Evolutionary conservation across 225 moss, liverwort and hornwort species (phyloP), one percentile per base, ranked within the genome.

Genomic region (Physcomitrellopsis africana): DNA sequence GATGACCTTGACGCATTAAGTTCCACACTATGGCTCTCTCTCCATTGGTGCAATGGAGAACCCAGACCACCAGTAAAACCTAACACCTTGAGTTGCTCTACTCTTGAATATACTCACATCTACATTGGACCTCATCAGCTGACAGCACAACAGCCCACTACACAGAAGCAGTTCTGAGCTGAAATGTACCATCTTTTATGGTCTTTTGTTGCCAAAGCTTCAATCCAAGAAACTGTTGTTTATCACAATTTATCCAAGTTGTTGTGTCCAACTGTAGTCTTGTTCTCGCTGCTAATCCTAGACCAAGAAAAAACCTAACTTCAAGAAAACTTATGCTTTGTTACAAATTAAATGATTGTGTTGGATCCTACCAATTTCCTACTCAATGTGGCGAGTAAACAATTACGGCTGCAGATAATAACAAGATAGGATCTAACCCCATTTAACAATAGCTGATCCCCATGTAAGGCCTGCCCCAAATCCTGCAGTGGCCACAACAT

Each of bases 381-480:
- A 72, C 10, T 68, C 22, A 69, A 81, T 59, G 61, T 52, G 64
- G 32, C 63, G 42, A 73, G 76, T 70, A 70, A 75, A 71, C 66
- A 70, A 77, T 76, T 63, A 46, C 10, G 12, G 2, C 44, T 72
- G 62, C 18, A 56, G 60, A 41, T 51, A 74, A 26, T 73, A 53
- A 67, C 44, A 65, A 71, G 27, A 68, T 24, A 60, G 56, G 44
- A 63, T 43, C 65, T 85, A 97, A 75, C 94, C 92, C 96, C 96
- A 97, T 75, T 89, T 88, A 74, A 97, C 91, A 61, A 97, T 91
- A 17, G 96, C 96, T 78, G 94, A 97, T 70, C 96, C 96, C 96
- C 96, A 97, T 53, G 96, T 97, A 14, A 97, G 91, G 65, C 96
- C 96, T 19, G 96, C 96, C 48, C 96, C 96, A 85, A 97, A 97